These are phyloP conservation scores for Acrocalymma vagum DNA, from an alignment of 2,329 filamentous ascomycete genomes.

Conservation along the genomic window DNA sequence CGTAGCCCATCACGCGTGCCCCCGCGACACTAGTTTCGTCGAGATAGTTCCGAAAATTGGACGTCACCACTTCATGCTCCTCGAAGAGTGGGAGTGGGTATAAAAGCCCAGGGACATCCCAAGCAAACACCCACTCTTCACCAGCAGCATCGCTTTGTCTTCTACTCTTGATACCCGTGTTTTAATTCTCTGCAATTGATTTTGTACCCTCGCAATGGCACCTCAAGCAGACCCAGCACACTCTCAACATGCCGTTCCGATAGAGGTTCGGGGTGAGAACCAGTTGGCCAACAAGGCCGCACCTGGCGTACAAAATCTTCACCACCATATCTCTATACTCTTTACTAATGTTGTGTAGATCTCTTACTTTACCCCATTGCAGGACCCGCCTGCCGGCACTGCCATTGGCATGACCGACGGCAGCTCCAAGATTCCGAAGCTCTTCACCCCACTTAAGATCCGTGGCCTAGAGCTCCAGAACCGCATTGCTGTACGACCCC, in stretches of 20 bases:
- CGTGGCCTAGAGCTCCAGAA: conserved; percentile 72
- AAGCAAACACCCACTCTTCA: conserved; percentile 8
- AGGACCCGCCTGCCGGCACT: conserved; percentile 57
- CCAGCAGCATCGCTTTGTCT: conserved; percentile 6
- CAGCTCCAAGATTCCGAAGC: conserved; percentile 63
- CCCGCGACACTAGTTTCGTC: conserved; percentile 20
- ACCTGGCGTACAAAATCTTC: conserved; percentile 44
- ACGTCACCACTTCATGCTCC: conserved; percentile 28
- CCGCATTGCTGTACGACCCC: conserved; percentile 63
- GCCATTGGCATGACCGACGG: conserved; percentile 57
- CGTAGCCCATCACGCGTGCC: too few relatives aligned
- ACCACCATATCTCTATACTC: neutral
- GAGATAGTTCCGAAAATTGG: conserved; percentile 3
- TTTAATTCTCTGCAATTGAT: neutral
- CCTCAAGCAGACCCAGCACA: conserved; percentile 32
- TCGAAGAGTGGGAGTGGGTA: conserved; percentile 30
- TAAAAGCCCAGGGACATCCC: conserved; percentile 22
- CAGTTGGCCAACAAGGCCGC: conserved; percentile 52
- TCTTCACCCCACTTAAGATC: conserved; percentile 66
- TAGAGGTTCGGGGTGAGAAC: conserved; percentile 40
- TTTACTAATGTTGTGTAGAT: conserved; percentile 35
- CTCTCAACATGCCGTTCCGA: conserved; percentile 41
- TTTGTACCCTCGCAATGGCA: conserved; percentile 22
- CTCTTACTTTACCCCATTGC: conserved; percentile 58
- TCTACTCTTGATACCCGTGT: neutral